phyloP scores from a whole-genome alignment of 2,329 filamentous ascomycete genomes.

The Pleurostoma richardsiae region DNA sequence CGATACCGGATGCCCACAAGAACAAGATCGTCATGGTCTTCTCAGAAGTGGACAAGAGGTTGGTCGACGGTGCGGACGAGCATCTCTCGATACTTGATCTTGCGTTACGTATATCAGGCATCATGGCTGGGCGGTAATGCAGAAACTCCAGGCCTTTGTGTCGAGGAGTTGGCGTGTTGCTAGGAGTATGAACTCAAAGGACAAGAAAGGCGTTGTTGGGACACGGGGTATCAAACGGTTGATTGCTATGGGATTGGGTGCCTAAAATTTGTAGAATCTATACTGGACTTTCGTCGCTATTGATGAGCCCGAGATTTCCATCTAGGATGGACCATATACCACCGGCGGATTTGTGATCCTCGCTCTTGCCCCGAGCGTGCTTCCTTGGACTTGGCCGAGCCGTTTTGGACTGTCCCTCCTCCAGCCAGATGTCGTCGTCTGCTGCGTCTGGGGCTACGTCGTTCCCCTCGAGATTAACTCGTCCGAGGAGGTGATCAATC shows the following conservation, averaged over 20 bases:
- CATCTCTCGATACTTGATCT: slow-evolving; percentile 88
- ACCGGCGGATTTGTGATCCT: slow-evolving; percentile 16
- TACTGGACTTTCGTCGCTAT: slow-evolving; percentile 21
- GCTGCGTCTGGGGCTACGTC: slow-evolving; percentile 15
- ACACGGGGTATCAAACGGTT: background rate
- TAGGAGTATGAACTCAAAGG: too few species aligned
- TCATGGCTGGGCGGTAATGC: slow-evolving; percentile 47
- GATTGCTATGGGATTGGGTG: too few species aligned
- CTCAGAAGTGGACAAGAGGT: slow-evolving; percentile 88
- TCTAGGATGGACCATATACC: slow-evolving; percentile 48
- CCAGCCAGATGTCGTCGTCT: slow-evolving; percentile 32
- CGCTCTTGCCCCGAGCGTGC: slow-evolving; percentile 10
- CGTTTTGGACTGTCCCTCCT: slow-evolving; percentile 20
- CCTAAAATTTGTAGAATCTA: too few species aligned
- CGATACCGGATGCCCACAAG: slow-evolving; percentile 79
- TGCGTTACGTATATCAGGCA: slow-evolving; percentile 71
- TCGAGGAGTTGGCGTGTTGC: background rate
- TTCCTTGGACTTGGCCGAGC: background rate
- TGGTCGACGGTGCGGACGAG: slow-evolving; percentile 93
- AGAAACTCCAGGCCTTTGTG: background rate
- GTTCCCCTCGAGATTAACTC: slow-evolving; percentile 15
- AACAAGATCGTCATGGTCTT: slow-evolving; percentile 86
- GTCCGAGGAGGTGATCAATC: slow-evolving; percentile 42
- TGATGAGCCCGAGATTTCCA: slow-evolving; percentile 49
- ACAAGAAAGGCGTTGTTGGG: background rate